Percentiles rank a stretch among this genome's conserved stretches.
phyloP scores from a whole-genome alignment of 2,329 filamentous ascomycete species.

The Mycogone perniciosa region DNA sequence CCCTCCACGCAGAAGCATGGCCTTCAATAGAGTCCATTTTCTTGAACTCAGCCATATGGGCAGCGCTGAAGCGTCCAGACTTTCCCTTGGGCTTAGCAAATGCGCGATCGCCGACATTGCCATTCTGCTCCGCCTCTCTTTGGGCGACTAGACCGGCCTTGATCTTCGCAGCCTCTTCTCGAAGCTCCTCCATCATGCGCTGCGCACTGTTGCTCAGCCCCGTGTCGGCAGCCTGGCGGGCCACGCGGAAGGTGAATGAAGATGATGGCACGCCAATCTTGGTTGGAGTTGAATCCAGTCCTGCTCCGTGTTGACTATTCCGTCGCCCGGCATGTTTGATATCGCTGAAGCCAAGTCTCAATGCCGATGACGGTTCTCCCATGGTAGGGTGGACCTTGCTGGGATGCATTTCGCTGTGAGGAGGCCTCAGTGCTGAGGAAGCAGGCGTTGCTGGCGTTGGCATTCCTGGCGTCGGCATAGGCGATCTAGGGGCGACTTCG shows the following conservation, averaged over 20 bases:
- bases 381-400: slow-evolving; percentile 72
- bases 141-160: slow-evolving; percentile 61
- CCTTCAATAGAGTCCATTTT: slow-evolving; percentile 96
- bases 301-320: slow-evolving; percentile 28
- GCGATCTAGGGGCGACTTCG: slow-evolving; percentile 29
- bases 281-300: slow-evolving; percentile 55
- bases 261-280: slow-evolving; percentile 50
- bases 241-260: slow-evolving; percentile 64
- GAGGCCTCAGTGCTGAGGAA: slow-evolving; percentile 60
- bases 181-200: slow-evolving; percentile 58
- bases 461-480: slow-evolving; percentile 12
- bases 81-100: slow-evolving; percentile 77
- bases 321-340: slow-evolving; percentile 40
- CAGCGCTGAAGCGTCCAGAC: slow-evolving; percentile 72
- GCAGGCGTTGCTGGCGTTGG: slow-evolving; percentile 50
- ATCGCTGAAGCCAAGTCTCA: slow-evolving; percentile 76
- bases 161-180: slow-evolving; percentile 64
- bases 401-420: slow-evolving; percentile 83
- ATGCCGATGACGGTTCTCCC: slow-evolving; percentile 69
- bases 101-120: slow-evolving; percentile 50
- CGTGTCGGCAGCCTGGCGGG: slow-evolving; percentile 43
- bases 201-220: slow-evolving; percentile 56
- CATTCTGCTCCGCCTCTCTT: slow-evolving; percentile 43
- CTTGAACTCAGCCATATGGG: slow-evolving; percentile 82
- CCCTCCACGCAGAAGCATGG: slow-evolving; percentile 73